Evolutionary conservation across 305 asterid genomes (phyloP), one percentile per base, ranked within the genome.

Genomic region (Fraxinus ornus): DNA sequence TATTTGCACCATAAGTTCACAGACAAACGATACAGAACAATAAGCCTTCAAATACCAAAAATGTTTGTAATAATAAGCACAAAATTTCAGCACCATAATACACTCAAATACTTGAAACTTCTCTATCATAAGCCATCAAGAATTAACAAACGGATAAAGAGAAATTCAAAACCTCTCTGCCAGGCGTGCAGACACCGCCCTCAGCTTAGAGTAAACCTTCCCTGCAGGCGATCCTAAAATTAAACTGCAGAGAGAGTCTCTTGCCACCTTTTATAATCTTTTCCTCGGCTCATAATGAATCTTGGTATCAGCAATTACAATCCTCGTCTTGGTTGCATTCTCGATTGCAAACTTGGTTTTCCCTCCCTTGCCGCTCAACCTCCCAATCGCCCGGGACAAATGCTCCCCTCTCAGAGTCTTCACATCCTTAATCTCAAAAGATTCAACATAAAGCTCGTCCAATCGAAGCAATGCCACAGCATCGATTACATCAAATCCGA

Each of bases 301-400:
- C 90, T 90, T 93, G 0, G 96, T 85, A 75, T 94, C 94, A 0
- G 96, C 98, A 68, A 92, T 91, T 1, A 94, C 97, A 72, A 94
- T 91, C 89, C 97, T 90, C 8, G 97, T 89, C 86, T 91, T 89
- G 0, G 98, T 94, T 2, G 97, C 81, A 79, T 94, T 94, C 86
- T 94, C 97, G 24, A 94, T 94, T 0, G 98, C 96, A 62, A 94
- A 94, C 86, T 93, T 95, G 0, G 97, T 93, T 80, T 87, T 89
- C 26, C 98, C 98, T 4, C 96, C 97, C 80, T 95, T 95, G 3
- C 98, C 98, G 0, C 96, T 92, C 76, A 95, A 80, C 78, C 98
- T 86, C 36, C 98, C 98, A 6, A 95, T 93, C 5, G 98, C 98
- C 37, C 98, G 82, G 0, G 96, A 95, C 82, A 95, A 77, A 81